Evolutionary conservation across 2,329 filamentous ascomycete species (phyloP), one percentile per base, ranked within the genome.

Genomic region (Colletotrichum agaves): DNA sequence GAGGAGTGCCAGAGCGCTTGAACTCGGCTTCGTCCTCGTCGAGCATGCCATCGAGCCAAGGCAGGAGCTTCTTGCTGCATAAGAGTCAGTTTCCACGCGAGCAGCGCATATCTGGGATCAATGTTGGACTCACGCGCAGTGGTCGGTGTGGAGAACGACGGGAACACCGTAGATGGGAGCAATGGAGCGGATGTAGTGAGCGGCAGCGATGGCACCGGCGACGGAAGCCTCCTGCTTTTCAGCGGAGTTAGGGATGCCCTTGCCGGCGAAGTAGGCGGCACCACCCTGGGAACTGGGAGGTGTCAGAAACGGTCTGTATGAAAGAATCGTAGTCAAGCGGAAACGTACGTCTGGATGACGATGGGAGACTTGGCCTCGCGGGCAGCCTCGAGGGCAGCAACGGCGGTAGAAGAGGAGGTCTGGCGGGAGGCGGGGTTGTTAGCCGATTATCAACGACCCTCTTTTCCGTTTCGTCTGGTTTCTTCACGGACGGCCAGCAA

Each of bases 21-120:
- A 97, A 98, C 87, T 94, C 95, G 69, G 85, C 87, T 89, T 98
- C 96, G 78, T 98, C 96, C 75, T 91, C 95, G 71, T 96, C 94
- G 75, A 98, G 83, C 90, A 98, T 94, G 80, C 94, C 94, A 78
- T 98, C 94, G 79, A 98, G 86, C 95, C 95, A 98, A 71, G 96
- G 96, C 65, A 98, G 90, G 68, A 98, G 93, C 91, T 98, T 98
- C 92, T 98, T 98, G 79, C 69, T 70, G 44, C 8, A 3, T 12
- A 12, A 21, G 17, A 8, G 23, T 70, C 56, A 70, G 46, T 44
- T 17, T 15, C 57, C 35, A 12, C 15, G 23, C 33, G 21, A 10
- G 6, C 10, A 13, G 17, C 23, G 13, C 19, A 39, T 6, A 39
- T 31, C 11, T 17, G 15, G 33, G 33, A 17, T n/a, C 6, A 2